phyloP scores from a whole-genome alignment of 1,284 basidiomycete species.

The Athelia psychrophila region DNA sequence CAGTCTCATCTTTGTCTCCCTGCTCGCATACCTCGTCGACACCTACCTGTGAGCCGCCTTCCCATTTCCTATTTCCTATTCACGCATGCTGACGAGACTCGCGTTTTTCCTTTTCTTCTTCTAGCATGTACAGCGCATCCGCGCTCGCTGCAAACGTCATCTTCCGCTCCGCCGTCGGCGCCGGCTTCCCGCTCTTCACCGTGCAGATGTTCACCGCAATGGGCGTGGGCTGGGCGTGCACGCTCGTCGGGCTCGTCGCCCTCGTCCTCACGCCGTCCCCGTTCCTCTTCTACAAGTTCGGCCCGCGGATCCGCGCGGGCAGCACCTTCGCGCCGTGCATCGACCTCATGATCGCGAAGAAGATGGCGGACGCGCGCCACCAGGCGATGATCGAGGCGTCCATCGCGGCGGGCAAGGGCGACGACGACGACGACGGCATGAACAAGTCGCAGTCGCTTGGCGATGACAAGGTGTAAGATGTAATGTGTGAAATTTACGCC shows the following conservation, averaged over 20 bases:
- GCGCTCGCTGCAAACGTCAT: slow-evolving; percentile 75
- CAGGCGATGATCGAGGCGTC: no score
- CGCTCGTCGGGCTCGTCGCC: slow-evolving; percentile 49
- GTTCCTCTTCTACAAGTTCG: slow-evolving; percentile 61
- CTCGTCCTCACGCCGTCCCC: slow-evolving; percentile 53
- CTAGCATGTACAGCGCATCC: slow-evolving; percentile 59
- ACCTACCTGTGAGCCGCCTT: slow-evolving; percentile 44
- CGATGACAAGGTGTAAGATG: no score
- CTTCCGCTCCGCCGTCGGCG: slow-evolving; percentile 60
- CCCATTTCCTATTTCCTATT: slow-evolving; percentile 60
- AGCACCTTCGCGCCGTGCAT: slow-evolving; percentile 54
- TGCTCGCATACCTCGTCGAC: slow-evolving; percentile 49
- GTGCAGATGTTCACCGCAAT: slow-evolving; percentile 56
- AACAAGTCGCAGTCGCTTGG: no score
- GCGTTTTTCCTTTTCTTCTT: slow-evolving; percentile 5
- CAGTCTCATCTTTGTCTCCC: slow-evolving; percentile 28
- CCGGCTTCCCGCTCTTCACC: slow-evolving; percentile 71
- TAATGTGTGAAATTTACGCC: no score
- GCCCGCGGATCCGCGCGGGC: slow-evolving; percentile 41
- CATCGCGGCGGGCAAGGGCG: no score
- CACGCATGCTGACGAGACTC: slow-evolving; percentile 58
- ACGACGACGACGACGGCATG: no score
- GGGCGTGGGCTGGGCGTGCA: slow-evolving; percentile 55
- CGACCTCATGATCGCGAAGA: slow-evolving; percentile 13
- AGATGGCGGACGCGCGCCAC: neutral